Percentiles rank a stretch among this genome's conserved stretches.
phyloP scores from a whole-genome alignment of 1,284 basidiomycete genomes.

The Xerocomus minutiporus region DNA sequence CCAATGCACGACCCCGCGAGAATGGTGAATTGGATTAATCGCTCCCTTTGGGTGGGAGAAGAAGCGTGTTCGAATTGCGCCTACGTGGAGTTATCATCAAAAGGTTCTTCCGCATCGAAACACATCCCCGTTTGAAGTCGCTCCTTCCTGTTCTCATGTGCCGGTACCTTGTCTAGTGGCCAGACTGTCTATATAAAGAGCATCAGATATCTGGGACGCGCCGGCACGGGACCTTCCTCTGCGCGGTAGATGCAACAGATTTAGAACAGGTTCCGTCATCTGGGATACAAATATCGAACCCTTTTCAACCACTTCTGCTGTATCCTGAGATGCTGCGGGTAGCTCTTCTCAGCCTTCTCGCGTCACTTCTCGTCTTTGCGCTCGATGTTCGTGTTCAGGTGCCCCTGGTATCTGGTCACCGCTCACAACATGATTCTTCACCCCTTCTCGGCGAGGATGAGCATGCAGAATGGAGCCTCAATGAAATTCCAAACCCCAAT shows the following conservation, averaged over 20 bases:
- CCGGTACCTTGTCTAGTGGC: neutral
- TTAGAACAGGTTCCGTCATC: neutral
- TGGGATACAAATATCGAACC: neutral
- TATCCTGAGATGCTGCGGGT: neutral
- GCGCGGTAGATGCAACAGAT: neutral
- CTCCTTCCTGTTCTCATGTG: neutral
- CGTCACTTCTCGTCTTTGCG: neutral
- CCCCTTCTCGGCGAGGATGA: neutral
- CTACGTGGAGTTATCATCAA: too few species aligned
- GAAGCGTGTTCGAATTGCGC: too few species aligned
- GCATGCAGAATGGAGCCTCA: slow-evolving; percentile 13
- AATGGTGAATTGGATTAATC: neutral
- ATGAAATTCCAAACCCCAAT: slow-evolving; percentile 15
- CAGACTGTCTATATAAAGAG: neutral
- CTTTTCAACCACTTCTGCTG: neutral
- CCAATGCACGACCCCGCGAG: neutral
- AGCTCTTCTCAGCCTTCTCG: neutral
- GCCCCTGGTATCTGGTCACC: neutral
- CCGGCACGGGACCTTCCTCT: neutral
- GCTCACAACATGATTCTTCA: neutral
- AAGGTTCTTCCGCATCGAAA: neutral
- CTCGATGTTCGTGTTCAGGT: slow-evolving; percentile 11
- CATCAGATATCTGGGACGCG: neutral
- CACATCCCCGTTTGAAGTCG: neutral
- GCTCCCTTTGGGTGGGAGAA: too few species aligned